These are phyloP conservation scores for Oryza glaberrima DNA, from an alignment of 176 grass and related monocot genomes.

Conservation along the genomic window DNA sequence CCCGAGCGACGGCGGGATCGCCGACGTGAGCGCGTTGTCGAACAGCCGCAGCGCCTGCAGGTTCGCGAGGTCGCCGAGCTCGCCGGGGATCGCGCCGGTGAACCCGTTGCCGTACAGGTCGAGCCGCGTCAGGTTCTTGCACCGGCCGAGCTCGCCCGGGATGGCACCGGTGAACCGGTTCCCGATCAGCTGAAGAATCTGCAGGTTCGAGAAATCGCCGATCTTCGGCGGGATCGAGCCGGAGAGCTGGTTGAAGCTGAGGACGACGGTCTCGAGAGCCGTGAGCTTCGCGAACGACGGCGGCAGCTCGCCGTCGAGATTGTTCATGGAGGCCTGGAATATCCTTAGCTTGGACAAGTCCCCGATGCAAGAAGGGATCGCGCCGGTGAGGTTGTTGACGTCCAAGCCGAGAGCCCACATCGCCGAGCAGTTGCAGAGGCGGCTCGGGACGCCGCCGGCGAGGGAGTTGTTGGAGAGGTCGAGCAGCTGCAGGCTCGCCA, in stretches of 20 bases:
- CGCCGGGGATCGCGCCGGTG: slow-evolving; percentile 63
- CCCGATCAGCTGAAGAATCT: slow-evolving; percentile 29
- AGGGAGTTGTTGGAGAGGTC: too few relatives aligned
- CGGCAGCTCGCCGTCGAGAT: slow-evolving; percentile 60
- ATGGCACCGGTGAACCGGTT: slow-evolving; percentile 69
- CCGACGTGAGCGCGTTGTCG: slow-evolving; percentile 63
- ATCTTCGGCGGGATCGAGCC: slow-evolving; percentile 65
- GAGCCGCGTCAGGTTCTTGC: slow-evolving; percentile 59
- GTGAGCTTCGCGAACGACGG: slow-evolving; percentile 56
- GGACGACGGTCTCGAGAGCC: too few relatives aligned
- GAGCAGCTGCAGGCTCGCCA: too few relatives aligned
- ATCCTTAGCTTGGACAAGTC: slow-evolving; percentile 44
- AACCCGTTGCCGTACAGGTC: slow-evolving; percentile 68
- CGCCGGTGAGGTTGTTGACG: slow-evolving; percentile 64
- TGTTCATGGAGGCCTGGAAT: slow-evolving; percentile 30
- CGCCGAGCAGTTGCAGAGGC: slow-evolving; percentile 73
- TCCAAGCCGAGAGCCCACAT: slow-evolving; percentile 39
- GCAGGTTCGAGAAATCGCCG: slow-evolving; percentile 58
- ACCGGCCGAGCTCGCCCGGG: slow-evolving; percentile 64
- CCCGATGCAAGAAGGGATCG: slow-evolving; percentile 66
- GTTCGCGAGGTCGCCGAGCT: slow-evolving; percentile 70
- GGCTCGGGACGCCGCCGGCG: slow-evolving; percentile 51
- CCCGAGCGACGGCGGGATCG: slow-evolving; percentile 61
- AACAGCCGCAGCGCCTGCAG: slow-evolving; percentile 37
- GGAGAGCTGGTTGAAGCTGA: slow-evolving; percentile 58